Base-by-base conservation (phyloP, 352 stramenopile species). In the Pythium chondricola region DNA sequence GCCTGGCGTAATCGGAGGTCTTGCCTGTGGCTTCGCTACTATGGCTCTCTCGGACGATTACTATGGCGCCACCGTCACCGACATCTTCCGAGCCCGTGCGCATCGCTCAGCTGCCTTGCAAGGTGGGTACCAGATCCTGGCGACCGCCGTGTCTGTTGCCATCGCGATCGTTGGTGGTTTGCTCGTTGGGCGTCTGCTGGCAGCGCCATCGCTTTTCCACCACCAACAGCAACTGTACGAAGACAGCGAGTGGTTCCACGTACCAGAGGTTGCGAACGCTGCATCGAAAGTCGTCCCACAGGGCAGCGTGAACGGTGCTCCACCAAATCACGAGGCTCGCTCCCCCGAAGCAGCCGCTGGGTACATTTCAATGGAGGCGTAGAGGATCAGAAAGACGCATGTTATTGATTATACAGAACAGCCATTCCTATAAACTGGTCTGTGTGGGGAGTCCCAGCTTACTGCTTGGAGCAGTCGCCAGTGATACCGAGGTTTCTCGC, bases 191-290 rank as follows among this genome's bases (percentile, higher is more conserved):
- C 63, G 50, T 26, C 68, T 80, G 24, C 61, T 87, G 13, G 57
- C 63, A 14, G 73, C 69, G 3, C 62, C 64, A 8, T 9, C 16
- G 25, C 49, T 71, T 4, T 85, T 85, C 48, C 55, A 57, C 10
- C 70, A 87, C 48, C 75, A 87, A 25, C 58, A 76, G 32, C 30
- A 57, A 30, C 76, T 84, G 48, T 87, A 79, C 47, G 70, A 85
- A 16, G 72, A 87, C 48, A 61, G 80, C 20, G 75, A 85, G 58
- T 85, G 71, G 70, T 87, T 87, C 63, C 63, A 82, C 39, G 43
- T 82, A 42, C 69, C 70, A 0, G 64, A 72, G 24, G 32, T 38
- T 29, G 18, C 22, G 14, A 11, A 8, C 9, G 22, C 29, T 13
- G 29, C 13, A 33, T 39, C 33, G 33, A 39, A 39, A 33, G 7